A percentile compares a stretch with the other conserved stretches of the same genome.
Conservation (phyloP, 2,329 filamentous ascomycete genomes). For the Botryotinia convoluta region DNA sequence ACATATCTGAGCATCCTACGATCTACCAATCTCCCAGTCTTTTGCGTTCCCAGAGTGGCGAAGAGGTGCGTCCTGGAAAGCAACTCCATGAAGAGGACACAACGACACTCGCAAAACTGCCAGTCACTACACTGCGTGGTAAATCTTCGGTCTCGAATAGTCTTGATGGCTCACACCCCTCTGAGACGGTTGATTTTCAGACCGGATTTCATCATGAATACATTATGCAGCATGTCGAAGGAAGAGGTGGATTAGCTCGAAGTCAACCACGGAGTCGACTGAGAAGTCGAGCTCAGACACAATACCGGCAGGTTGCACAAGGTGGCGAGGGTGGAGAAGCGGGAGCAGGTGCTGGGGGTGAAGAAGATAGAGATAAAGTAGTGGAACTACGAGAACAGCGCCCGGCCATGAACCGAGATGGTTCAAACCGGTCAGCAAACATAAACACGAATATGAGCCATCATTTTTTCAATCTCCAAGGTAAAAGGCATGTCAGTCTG, state of each 20-base stretch:
- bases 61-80: conserved; percentile 4
- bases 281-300: conserved; percentile 28
- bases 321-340: background rate
- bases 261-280: conserved; percentile 24
- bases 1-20: conserved; percentile 22
- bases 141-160: conserved; percentile 23
- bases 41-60: conserved; percentile 4
- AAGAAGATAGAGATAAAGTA: conserved; percentile 12
- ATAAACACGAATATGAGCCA: conserved; percentile 23
- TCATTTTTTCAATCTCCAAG: conserved; percentile 43
- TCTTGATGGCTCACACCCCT: conserved; percentile 29
- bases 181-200: conserved; percentile 33
- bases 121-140: background rate
- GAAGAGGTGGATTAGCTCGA: conserved; percentile 7
- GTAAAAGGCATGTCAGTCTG: conserved; percentile 54
- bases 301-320: conserved; percentile 16
- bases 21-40: background rate
- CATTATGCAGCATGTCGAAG: conserved; percentile 24
- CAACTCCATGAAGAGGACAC: conserved; percentile 18
- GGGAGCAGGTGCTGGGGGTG: background rate
- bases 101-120: conserved; percentile 12
- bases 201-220: conserved; percentile 27
- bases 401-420: background rate
- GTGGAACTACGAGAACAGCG: conserved; percentile 8
- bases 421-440: conserved; percentile 21